A percentile compares a stretch with the other conserved stretches of the same genome.
Evolutionary conservation across 2,329 filamentous ascomycete species (phyloP).

Genomic region (Penicillium italicum): DNA sequence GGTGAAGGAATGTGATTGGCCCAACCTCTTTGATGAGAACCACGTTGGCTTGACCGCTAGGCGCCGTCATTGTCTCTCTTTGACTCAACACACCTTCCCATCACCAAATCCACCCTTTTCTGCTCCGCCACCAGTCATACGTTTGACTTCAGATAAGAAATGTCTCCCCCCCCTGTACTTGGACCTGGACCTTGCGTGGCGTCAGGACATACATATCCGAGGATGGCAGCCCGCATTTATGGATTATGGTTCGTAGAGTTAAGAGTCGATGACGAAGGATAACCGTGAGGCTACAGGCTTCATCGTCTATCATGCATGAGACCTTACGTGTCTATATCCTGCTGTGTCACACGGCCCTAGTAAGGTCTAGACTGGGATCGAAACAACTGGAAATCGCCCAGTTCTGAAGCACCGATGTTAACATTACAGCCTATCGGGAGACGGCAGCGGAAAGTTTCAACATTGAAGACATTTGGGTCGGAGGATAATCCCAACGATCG

Average conservation of each 20-base stretch:
- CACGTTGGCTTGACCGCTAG: constrained; percentile 7
- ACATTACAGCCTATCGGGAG: constrained; percentile 14
- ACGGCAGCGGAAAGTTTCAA: constrained; percentile 17
- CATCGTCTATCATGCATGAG: constrained; percentile 2
- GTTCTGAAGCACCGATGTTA: constrained; percentile 10
- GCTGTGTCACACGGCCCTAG: constrained; percentile 13
- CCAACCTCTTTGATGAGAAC: constrained; percentile 3
- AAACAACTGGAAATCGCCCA: background rate
- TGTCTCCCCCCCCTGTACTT: constrained; percentile 14
- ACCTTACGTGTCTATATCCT: constrained; percentile 4
- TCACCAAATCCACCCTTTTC: background rate
- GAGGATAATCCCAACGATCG: constrained; percentile 11
- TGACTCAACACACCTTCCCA: background rate
- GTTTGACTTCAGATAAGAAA: constrained; percentile 8
- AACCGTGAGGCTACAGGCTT: constrained; percentile 4
- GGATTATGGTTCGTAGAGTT: background rate
- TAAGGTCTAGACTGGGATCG: background rate
- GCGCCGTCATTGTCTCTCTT: background rate
- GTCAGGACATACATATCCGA: constrained; percentile 13
- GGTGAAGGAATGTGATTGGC: background rate
- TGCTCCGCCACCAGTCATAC: constrained; percentile 11
- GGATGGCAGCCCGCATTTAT: constrained; percentile 16
- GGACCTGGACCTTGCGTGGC: constrained; percentile 23
- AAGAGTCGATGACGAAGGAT: constrained; percentile 5
- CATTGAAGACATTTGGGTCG: constrained; percentile 1